These are phyloP conservation scores for Leishmania mexicana DNA, from an alignment of 208 protist species.

Conservation along the genomic window DNA sequence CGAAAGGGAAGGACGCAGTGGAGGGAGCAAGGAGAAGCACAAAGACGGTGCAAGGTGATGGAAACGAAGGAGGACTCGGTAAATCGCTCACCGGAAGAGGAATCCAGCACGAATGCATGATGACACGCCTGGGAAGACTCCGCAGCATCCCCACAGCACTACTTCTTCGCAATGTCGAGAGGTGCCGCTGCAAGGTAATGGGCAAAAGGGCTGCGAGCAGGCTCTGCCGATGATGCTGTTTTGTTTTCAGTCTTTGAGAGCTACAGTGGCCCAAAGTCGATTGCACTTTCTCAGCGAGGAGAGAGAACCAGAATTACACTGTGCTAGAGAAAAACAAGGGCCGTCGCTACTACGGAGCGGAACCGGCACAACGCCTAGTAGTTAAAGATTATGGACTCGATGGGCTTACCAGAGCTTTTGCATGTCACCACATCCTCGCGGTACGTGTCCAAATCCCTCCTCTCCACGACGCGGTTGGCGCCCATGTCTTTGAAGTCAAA, in stretches of 20 bases:
- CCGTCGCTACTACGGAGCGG: background rate
- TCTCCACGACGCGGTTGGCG: constrained; percentile 70
- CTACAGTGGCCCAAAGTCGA: background rate
- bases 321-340: background rate
- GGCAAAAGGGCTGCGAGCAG: too few species aligned
- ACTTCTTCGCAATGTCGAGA: too few species aligned
- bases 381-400: constrained; percentile 86
- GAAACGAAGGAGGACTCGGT: too few species aligned
- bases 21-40: too few species aligned
- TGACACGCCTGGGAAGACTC: too few species aligned
- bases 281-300: background rate
- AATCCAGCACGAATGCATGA: too few species aligned
- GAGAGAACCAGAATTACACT: background rate
- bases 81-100: too few species aligned
- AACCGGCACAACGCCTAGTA: constrained; percentile 44
- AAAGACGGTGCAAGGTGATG: too few species aligned
- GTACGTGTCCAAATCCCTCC: constrained; percentile 72
- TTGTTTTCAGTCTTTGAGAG: too few species aligned
- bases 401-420: constrained; percentile 42
- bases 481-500: constrained; percentile 76
- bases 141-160: too few species aligned
- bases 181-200: too few species aligned
- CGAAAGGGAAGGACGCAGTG: background rate
- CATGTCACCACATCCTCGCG: constrained; percentile 66
- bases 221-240: too few species aligned